Base-by-base conservation (phyloP, 2,329 filamentous ascomycete genomes). In the Sordariomycetes sp. region DNA sequence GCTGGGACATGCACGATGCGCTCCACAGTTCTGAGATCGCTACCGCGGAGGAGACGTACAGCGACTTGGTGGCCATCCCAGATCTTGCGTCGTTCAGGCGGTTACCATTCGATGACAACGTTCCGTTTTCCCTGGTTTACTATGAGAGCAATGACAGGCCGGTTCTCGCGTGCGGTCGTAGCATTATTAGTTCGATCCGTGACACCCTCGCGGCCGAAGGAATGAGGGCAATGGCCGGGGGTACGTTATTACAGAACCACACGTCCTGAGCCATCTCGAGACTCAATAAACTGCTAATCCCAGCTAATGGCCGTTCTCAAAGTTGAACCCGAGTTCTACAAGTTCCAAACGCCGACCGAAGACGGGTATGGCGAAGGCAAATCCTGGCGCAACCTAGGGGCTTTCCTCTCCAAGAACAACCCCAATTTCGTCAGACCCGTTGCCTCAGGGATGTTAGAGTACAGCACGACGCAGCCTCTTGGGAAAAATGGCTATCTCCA, bases 401-500 rank as follows among this genome's bases (percentile, higher is more conserved):
- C 78, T 7, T 95, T 88, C 69, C 80, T 95, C 42, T 78, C 81
- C 65, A 74, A 85, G 6, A 90, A 95, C 68, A 80, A 87, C 0
- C 82, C 87, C 15, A 75, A 85, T 54, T 70, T 82, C n/a, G 79
- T 96, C 10, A 89, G 89, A 0, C 76, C 87, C 28, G 74, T 96
- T 55, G 95, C 91, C 10, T 89, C 95, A 67, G 91, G 91, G 66
- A 96, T 96, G 91, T 96, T 96, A 65, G 91, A 90, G 59, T 96
- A 96, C 75, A 94, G 88, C 61, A 75, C 96, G 62, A 95, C 89
- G 12, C 79, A 90, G 24, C 88, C 91, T 0, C 82, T 91, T 1
- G 89, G 95, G 66, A 96, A 96, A 70, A 85, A 95, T 70, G 89
- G 92, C 50, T 96, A 91, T 73, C 96, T 88, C 72, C 96, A 96